Base-by-base conservation (phyloP, 2,329 filamentous ascomycete genomes). In the Aureobasidium zeae region DNA sequence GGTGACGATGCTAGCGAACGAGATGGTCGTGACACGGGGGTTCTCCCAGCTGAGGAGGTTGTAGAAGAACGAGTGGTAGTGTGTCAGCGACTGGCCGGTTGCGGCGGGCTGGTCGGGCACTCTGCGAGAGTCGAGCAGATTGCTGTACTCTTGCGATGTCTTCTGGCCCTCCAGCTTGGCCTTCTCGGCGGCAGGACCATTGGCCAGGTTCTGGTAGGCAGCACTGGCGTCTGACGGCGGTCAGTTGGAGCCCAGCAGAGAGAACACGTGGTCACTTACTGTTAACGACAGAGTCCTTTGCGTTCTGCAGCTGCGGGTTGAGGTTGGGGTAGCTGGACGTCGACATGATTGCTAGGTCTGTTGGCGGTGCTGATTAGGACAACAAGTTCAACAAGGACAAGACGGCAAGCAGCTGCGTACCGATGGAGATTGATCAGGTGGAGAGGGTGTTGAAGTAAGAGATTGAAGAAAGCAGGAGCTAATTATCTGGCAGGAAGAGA, bases 11-110 rank as follows among this genome's bases (percentile, higher is more conserved):
- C 65, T 64, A 45, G 64, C 68, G 57, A 74, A 81, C 51, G 74
- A 74, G 57, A 77, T 71, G 50, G 70, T 73, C 49, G 77, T 80
- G 30, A 76, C 75, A 55, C 76, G 72, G 46, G 77, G 76, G 64
- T 78, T 77, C 62, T 79, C 74, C 77, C 77, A 81, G 66, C 75
- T 79, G 55, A 81, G 59, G 35, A 81, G 68, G 53, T 73, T 76
- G 63, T 81, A 80, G 63, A 81, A 73, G 64, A 79, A 66, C 53
- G 76, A 79, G 62, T 81, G 77, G 63, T 80, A 81, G 62, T 77
- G 74, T 44, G 77, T 81, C 60, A 81, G 63, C 50, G 74, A 70
- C 59, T 80, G 77, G 51, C 75, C 75, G 52, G 72, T 78, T 43
- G 70, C 70, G 48, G 76, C 70, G 50, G 69, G 70, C 53, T 70